Evolutionary conservation across 2,329 filamentous ascomycete genomes (phyloP).

Genomic region (Arthroderma sp.): DNA sequence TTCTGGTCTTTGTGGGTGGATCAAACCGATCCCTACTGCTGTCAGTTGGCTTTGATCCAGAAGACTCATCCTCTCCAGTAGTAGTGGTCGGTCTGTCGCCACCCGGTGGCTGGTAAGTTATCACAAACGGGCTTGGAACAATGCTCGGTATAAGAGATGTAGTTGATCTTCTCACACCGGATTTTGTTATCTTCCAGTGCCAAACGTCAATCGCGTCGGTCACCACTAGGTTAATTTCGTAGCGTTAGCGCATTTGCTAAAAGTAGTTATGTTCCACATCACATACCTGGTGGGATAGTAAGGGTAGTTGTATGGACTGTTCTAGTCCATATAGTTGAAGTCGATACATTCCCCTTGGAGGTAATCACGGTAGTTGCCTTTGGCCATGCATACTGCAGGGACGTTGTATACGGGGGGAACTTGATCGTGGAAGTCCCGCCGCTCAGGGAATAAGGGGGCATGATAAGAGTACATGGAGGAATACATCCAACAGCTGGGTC

Average conservation of each 20-base stretch:
- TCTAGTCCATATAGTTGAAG: conserved; percentile 3
- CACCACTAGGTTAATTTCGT: not conserved
- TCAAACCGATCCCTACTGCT: not conserved
- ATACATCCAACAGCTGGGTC: conserved; percentile 9
- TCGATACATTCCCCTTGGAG: conserved; percentile 7
- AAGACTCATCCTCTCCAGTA: no score
- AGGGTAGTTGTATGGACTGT: conserved; percentile 2
- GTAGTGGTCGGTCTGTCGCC: no score
- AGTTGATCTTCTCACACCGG: not conserved
- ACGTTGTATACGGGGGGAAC: conserved; percentile 10
- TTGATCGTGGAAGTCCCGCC: conserved; percentile 7
- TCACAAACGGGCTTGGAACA: conserved; percentile 4
- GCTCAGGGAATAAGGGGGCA: conserved; percentile 8
- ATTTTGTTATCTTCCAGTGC: conserved; percentile 2
- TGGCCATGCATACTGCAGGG: conserved; percentile 9
- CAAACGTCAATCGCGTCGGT: conserved; percentile 4
- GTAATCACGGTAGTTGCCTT: conserved; percentile 3
- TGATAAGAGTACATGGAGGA: conserved; percentile 12
- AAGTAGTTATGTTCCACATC: not conserved
- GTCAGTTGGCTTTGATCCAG: not conserved
- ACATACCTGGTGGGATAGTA: conserved; percentile 4
- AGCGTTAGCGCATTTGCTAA: not conserved
- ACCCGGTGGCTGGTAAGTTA: not conserved
- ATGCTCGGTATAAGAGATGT: conserved; percentile 1
- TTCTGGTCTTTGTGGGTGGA: not conserved